Percentiles rank a stretch among this genome's conserved stretches.
Evolutionary conservation across 2,329 filamentous ascomycete species (phyloP).

Genomic region (Aureobasidium musti): DNA sequence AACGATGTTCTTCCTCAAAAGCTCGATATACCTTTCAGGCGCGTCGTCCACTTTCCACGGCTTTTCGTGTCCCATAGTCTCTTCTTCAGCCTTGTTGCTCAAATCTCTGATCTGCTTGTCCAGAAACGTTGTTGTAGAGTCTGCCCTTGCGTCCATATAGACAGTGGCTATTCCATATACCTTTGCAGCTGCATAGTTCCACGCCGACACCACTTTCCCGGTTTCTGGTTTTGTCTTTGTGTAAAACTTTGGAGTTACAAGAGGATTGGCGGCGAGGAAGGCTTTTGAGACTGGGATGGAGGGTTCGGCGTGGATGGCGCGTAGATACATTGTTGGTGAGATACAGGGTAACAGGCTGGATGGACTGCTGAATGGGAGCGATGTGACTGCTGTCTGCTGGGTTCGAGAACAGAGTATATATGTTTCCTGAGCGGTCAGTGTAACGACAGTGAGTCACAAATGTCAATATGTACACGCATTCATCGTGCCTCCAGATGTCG

Average conservation of each 20-base stretch:
- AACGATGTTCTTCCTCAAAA: constrained; percentile 42
- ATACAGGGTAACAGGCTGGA: neutral
- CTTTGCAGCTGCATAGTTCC: constrained; percentile 69
- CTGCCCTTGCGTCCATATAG: constrained; percentile 53
- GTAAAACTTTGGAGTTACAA: constrained; percentile 70
- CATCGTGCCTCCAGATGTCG: neutral
- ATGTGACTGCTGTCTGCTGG: neutral
- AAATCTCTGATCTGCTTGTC: constrained; percentile 57
- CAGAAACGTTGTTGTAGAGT: constrained; percentile 54
- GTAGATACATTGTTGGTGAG: constrained; percentile 58
- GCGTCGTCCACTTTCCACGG: constrained; percentile 62
- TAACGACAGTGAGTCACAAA: neutral
- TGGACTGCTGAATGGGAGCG: neutral
- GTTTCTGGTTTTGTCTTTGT: constrained; percentile 63
- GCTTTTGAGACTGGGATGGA: constrained; percentile 49
- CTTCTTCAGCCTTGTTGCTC: constrained; percentile 53
- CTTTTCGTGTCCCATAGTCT: constrained; percentile 58
- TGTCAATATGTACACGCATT: neutral
- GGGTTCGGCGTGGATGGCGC: constrained; percentile 55
- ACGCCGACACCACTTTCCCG: constrained; percentile 69
- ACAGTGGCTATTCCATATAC: constrained; percentile 61
- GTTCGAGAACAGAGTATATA: neutral
- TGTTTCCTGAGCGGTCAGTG: neutral
- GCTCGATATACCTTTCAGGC: constrained; percentile 57
- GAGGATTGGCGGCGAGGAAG: constrained; percentile 60